phyloP scores from a whole-genome alignment of 164 flowering plant genomes.

The Vitis amurensis region DNA sequence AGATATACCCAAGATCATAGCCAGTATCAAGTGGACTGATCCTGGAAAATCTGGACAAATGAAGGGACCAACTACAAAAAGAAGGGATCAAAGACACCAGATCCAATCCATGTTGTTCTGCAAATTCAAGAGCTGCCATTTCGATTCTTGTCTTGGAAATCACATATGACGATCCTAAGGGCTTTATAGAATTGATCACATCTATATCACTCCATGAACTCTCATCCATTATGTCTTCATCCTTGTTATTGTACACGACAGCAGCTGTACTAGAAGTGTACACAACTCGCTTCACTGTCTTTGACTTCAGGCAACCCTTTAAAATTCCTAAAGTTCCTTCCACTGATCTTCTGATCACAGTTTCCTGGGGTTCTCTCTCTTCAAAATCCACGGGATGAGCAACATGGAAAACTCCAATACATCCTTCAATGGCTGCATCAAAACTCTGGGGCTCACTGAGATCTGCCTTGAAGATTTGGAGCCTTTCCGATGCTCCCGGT shows the following conservation, averaged over 20 bases:
- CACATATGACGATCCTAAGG: slow-evolving; percentile 10
- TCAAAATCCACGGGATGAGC: slow-evolving; percentile 41
- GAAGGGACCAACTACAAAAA: slow-evolving; percentile 37
- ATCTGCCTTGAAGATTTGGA: slow-evolving; percentile 46
- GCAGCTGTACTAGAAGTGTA: slow-evolving; percentile 31
- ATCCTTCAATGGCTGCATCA: slow-evolving; percentile 38
- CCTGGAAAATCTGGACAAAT: slow-evolving; percentile 22
- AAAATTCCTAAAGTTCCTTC: slow-evolving; percentile 31
- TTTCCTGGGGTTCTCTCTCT: slow-evolving; percentile 16
- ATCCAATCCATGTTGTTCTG: slow-evolving; percentile 38
- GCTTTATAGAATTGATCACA: slow-evolving; percentile 1
- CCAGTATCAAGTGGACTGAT: slow-evolving; percentile 10
- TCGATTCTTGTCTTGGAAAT: slow-evolving; percentile 45
- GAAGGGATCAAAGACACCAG: slow-evolving; percentile 40
- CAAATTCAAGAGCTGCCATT: slow-evolving; percentile 41
- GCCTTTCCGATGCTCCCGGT: slow-evolving; percentile 43
- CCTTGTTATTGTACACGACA: slow-evolving; percentile 7
- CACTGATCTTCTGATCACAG: slow-evolving; percentile 7
- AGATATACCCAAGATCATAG: too few relatives aligned
- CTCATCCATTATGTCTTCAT: slow-evolving; percentile 32
- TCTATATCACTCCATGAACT: slow-evolving; percentile 45
- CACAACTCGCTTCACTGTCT: slow-evolving; percentile 39
- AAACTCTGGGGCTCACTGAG: slow-evolving; percentile 42
- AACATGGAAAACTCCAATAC: slow-evolving; percentile 48
- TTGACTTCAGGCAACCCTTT: slow-evolving; percentile 28